phyloP scores from a whole-genome alignment of 331 rosid species.

The Spiraea crenata region DNA sequence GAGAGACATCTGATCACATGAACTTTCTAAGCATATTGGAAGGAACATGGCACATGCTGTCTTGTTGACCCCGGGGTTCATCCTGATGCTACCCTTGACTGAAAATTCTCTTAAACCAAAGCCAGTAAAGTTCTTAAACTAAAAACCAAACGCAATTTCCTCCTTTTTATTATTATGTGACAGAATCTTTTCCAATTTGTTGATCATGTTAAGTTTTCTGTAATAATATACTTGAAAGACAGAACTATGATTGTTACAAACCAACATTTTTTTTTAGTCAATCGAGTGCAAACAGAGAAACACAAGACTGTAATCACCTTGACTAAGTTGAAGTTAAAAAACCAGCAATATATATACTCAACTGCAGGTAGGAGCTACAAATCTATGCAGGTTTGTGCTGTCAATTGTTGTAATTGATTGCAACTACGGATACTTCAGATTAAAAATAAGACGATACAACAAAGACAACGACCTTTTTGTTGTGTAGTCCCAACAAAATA shows the following conservation, averaged over 20 bases:
- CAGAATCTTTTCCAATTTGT: background rate
- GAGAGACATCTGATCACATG: too few relatives aligned
- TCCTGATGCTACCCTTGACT: background rate
- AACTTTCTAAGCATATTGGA: background rate
- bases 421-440: background rate
- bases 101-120: background rate
- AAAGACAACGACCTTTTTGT: conserved; percentile 38
- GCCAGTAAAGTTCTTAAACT: background rate
- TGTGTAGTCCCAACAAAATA: conserved; percentile 45
- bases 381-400: background rate
- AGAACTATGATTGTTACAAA: background rate
- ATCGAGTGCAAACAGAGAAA: too few relatives aligned
- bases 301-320: background rate
- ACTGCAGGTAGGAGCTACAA: background rate
- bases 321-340: background rate
- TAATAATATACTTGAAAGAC: background rate
- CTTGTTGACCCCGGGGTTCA: conserved; percentile 9
- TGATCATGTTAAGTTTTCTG: background rate
- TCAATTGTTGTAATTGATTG: too few relatives aligned
- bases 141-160: too few relatives aligned
- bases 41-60: conserved; percentile 20
- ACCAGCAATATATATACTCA: background rate
- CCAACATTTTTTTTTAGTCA: background rate
- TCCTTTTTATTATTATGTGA: too few relatives aligned
- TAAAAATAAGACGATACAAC: conserved; percentile 13